Base-by-base conservation (phyloP, 345 rosid species). In the Euphorbia pulcherrima region DNA sequence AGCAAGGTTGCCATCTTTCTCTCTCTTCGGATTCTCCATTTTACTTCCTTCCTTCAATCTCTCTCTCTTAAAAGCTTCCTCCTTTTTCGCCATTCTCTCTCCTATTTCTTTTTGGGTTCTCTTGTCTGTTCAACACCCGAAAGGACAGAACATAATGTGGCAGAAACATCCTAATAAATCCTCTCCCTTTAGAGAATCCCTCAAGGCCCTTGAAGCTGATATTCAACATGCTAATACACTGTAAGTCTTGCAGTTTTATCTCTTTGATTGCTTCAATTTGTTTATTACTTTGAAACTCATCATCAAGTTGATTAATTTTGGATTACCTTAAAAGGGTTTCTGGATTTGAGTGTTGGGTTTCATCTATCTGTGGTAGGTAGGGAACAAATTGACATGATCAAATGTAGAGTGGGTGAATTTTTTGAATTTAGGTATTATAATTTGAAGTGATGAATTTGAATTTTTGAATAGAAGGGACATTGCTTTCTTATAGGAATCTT, bases 151-250 rank as follows among this genome's bases (percentile, higher is more conserved):
- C 78, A 63, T 54, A 44, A 86, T 86, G 91, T 74, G 80, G 84
- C 84, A 79, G 60, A 78, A 77, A 76, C 84, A 72, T 62, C 81
- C 72, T 53, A 67, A 48, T 67, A 80, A 67, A 53, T 78, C 87
- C 33, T 75, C 82, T 46, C 60, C 73, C 56, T 85, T 79, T 72
- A 81, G 81, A 57, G 88, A 86, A 74, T 86, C 90, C 56, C 75
- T 84, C 50, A 82, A 84, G 72, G 85, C 79, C 55, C 88, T 81
- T 72, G 85, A 86, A 77, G 88, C 83, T 54, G 90, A 86, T 73
- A 73, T 86, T 47, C 85, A 84, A 23, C 88, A 81, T 79, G 91
- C 91, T 72, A 86, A 86, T 72, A 75, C 58, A 74, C 67, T 84
- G 91, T 86, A 75, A 82, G 85, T 72, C 65, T 1, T 29, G 6